phyloP scores from a whole-genome alignment of 176 grass and related monocot species.

The Oryza brachyantha region DNA sequence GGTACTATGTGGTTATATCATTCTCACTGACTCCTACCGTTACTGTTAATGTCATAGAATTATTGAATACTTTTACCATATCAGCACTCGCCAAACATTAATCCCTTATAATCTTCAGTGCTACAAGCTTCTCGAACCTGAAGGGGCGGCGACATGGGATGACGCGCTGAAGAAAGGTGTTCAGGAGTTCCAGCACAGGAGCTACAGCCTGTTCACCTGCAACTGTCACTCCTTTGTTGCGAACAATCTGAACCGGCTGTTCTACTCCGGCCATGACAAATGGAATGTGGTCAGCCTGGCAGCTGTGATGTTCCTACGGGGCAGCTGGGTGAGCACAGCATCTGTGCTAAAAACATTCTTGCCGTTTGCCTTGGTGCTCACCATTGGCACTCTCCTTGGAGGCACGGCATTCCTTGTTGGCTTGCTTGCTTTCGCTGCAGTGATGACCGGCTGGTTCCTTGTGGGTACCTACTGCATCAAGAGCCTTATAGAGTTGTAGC shows the following conservation, averaged over 20 bases:
- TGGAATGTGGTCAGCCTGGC: conserved; percentile 93
- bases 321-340: conserved; percentile 55
- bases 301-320: conserved; percentile 58
- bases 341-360: conserved; percentile 53
- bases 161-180: conserved; percentile 61
- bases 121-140: conserved; percentile 56
- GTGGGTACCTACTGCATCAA: conserved; percentile 87
- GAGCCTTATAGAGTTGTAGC: conserved; percentile 71
- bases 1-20: not conserved
- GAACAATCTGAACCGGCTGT: conserved; percentile 77
- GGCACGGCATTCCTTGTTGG: conserved; percentile 49
- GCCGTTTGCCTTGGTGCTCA: conserved; percentile 49
- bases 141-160: conserved; percentile 58
- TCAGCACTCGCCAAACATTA: not conserved
- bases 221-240: conserved; percentile 95
- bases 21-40: not conserved
- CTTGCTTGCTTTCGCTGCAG: conserved; percentile 39
- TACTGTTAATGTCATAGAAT: not conserved
- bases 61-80: not conserved
- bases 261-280: conserved; percentile 54
- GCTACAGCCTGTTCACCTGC: conserved; percentile 90
- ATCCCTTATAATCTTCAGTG: conserved; percentile 42
- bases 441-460: conserved; percentile 72
- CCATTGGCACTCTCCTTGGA: conserved; percentile 48
- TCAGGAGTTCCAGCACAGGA: conserved; percentile 79